Conservation (phyloP, 2,329 filamentous ascomycete genomes). For the Plenodomus biglobosus region DNA sequence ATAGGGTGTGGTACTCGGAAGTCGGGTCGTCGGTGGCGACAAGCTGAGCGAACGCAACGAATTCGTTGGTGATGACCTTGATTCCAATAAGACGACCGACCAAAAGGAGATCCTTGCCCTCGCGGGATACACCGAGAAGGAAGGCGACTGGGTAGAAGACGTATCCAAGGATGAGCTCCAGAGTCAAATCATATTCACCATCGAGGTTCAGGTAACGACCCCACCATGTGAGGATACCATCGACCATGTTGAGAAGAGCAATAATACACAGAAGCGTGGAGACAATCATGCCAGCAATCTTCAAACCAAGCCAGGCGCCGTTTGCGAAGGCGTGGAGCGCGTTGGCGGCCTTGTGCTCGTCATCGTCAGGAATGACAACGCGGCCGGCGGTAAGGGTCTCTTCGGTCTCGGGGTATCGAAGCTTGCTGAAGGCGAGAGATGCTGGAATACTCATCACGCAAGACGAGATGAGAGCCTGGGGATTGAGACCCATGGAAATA, state of each 20-base stretch:
- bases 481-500: slow-evolving; percentile 78
- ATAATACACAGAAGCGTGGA: slow-evolving; percentile 82
- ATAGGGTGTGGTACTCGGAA: slow-evolving; percentile 59
- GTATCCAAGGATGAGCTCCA: slow-evolving; percentile 77
- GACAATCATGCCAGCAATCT: slow-evolving; percentile 82
- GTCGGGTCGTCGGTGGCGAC: slow-evolving; percentile 47
- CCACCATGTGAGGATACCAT: slow-evolving; percentile 82
- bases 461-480: slow-evolving; percentile 82
- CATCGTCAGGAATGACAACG: slow-evolving; percentile 77
- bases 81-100: slow-evolving; percentile 79
- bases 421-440: slow-evolving; percentile 83
- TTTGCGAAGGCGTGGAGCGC: slow-evolving; percentile 82
- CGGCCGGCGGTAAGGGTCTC: slow-evolving; percentile 81
- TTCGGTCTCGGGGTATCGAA: slow-evolving; percentile 86
- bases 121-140: slow-evolving; percentile 73
- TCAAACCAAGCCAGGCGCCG: slow-evolving; percentile 81
- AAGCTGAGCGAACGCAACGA: slow-evolving; percentile 68
- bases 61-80: slow-evolving; percentile 87
- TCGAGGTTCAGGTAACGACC: slow-evolving; percentile 75
- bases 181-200: slow-evolving; percentile 65
- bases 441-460: slow-evolving; percentile 97
- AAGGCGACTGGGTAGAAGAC: slow-evolving; percentile 76
- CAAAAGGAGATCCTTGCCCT: slow-evolving; percentile 61
- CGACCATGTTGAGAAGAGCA: slow-evolving; percentile 70
- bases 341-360: slow-evolving; percentile 75